phyloP scores from a whole-genome alignment of 148 eudicot species.

The Arctostaphylos glauca region DNA sequence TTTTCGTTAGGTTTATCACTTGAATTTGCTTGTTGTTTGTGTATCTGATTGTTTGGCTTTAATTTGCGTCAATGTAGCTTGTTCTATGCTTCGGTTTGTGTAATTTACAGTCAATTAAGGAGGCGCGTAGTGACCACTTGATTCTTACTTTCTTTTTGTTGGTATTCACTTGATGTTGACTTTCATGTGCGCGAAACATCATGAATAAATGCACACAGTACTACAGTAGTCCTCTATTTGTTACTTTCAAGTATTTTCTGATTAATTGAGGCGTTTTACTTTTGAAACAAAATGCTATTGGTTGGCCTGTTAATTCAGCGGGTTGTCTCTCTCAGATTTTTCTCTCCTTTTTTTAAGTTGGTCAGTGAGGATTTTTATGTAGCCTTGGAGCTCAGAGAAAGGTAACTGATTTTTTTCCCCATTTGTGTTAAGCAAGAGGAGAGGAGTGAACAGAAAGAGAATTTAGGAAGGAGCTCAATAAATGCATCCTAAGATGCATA shows the following conservation, averaged over 20 bases:
- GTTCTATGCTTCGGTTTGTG: neutral
- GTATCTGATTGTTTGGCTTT: neutral
- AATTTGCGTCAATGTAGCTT: neutral
- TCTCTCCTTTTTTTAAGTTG: neutral
- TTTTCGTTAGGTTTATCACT: slow-evolving; percentile 4
- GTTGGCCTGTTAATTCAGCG: neutral
- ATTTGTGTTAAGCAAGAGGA: neutral
- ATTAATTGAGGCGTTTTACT: neutral
- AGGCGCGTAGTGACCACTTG: slow-evolving; percentile 1
- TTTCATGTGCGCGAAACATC: slow-evolving; percentile 1
- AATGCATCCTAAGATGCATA: neutral
- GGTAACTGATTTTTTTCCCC: neutral
- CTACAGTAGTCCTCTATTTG: neutral
- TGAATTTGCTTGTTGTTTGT: slow-evolving; percentile 1
- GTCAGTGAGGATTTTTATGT: neutral
- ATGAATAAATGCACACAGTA: neutral
- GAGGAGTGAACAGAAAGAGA: neutral
- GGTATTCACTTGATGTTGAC: neutral
- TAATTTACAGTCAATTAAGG: neutral
- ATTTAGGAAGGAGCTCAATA: neutral
- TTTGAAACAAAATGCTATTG: neutral
- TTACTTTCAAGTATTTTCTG: neutral
- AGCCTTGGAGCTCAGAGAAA: neutral
- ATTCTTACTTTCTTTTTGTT: neutral
- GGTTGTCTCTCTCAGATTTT: neutral